These are phyloP conservation scores for Plasmodium inui DNA, from an alignment of 169 alveolate genomes.

Conservation along the genomic window DNA sequence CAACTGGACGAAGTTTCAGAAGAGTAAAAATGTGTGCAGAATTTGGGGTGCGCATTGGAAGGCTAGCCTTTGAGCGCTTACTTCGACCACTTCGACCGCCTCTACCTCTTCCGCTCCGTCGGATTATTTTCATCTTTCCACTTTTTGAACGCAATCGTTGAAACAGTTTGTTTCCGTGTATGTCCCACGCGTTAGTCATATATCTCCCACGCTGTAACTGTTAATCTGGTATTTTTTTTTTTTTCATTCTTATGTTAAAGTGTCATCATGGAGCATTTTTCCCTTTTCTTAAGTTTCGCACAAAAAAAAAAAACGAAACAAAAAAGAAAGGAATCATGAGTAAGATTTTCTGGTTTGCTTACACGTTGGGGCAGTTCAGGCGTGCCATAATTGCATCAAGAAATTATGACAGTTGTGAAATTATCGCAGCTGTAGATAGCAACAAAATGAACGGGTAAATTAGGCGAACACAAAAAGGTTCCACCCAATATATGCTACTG, in stretches of 20 bases:
- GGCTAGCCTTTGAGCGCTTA: not conserved
- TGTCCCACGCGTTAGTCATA: not conserved
- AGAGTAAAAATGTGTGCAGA: slow-evolving; percentile 16
- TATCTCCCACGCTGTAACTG: not conserved
- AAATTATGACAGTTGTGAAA: not conserved
- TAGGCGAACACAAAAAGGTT: not conserved
- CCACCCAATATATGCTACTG: not conserved
- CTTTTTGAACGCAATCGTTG: not conserved
- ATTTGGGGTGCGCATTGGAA: not conserved
- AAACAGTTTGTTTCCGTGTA: not conserved
- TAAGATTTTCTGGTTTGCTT: not conserved
- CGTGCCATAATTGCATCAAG: not conserved
- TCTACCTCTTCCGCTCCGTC: not conserved
- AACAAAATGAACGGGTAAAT: not conserved
- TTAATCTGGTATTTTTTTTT: not conserved
- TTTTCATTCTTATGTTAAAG: not conserved
- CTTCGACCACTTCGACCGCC: not conserved
- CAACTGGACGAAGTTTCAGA: slow-evolving; percentile 37
- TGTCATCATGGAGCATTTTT: not conserved
- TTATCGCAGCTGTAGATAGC: not conserved
- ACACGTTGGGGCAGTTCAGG: not conserved
- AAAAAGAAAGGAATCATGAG: not conserved
- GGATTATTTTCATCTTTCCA: not conserved
- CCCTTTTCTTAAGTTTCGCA: not conserved
- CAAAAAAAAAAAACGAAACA: not conserved